A percentile compares a stretch with the other conserved stretches of the same genome.
phyloP scores from a whole-genome alignment of 73 alveolate species.

The Diophrys appendiculata region DNA sequence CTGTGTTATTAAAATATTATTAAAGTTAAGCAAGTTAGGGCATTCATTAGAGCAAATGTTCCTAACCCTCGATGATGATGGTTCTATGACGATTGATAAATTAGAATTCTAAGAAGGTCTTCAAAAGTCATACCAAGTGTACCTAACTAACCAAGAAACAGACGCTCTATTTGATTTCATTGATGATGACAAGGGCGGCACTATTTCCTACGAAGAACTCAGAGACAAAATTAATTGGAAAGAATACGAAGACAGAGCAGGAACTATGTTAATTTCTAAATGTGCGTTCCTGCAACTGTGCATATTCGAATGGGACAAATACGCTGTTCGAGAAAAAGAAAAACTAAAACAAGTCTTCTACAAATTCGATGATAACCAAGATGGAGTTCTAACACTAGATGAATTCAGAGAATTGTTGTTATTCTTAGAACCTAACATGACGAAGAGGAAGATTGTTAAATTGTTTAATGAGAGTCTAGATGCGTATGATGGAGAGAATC shows the following conservation, averaged over 20 bases:
- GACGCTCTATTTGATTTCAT: not conserved
- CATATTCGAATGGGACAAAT: constrained; percentile 24
- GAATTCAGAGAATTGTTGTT: constrained; percentile 38
- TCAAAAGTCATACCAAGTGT: not conserved
- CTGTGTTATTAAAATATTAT: not conserved
- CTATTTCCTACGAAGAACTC: constrained; percentile 27
- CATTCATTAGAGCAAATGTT: not conserved
- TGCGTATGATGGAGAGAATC: constrained; percentile 36
- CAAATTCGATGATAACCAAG: constrained; percentile 53
- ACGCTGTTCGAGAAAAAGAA: constrained; percentile 4
- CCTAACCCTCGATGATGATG: not conserved
- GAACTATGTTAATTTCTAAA: constrained; percentile 6
- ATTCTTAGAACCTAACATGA: constrained; percentile 19
- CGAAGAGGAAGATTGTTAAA: constrained; percentile 27
- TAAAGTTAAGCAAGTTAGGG: not conserved
- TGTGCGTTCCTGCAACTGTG: not conserved
- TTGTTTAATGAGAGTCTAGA: constrained; percentile 54
- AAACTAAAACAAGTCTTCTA: constrained; percentile 19
- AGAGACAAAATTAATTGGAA: constrained; percentile 12
- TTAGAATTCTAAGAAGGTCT: not conserved
- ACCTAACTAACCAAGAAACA: not conserved
- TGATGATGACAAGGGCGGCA: constrained; percentile 21
- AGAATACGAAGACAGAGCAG: not conserved
- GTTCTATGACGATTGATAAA: not conserved
- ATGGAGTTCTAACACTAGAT: constrained; percentile 50